A percentile compares a stretch with the other conserved stretches of the same genome.
Conservation (phyloP, 768 basidiomycete genomes). For the Holtermanniella nyarrowii region DNA sequence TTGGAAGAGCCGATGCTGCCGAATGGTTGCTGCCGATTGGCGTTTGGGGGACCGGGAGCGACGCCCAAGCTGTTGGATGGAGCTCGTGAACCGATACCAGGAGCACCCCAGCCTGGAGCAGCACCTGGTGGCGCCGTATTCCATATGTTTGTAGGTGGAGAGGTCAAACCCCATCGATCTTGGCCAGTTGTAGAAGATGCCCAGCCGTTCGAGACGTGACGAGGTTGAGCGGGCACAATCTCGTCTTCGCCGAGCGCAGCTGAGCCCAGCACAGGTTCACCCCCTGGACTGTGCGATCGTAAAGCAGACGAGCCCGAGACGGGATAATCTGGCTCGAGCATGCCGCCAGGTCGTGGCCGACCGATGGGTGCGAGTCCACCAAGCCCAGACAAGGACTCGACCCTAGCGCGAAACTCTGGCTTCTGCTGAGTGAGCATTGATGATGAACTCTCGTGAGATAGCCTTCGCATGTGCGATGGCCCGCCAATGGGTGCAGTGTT, state of each 20-base stretch:
- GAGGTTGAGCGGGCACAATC: conserved; percentile 28
- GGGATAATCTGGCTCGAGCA: conserved; percentile 12
- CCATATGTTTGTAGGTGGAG: neutral
- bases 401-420: conserved; percentile 5
- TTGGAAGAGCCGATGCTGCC: neutral
- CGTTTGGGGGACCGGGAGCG: neutral
- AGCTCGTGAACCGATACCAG: neutral
- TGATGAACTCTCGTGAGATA: neutral
- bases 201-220: conserved; percentile 24
- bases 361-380: conserved; percentile 2
- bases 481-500: conserved; percentile 25
- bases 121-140: neutral
- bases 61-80: neutral
- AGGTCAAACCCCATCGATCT: neutral
- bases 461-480: conserved; percentile 2
- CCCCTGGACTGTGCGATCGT: conserved; percentile 14
- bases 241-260: conserved; percentile 38
- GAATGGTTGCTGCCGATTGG: neutral
- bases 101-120: neutral
- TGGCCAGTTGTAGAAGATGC: neutral
- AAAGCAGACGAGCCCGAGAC: conserved; percentile 7
- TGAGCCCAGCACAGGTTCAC: conserved; percentile 35
- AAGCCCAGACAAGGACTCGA: neutral
- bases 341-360: conserved; percentile 8
- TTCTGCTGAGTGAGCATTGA: conserved; percentile 7